These are phyloP conservation scores for Amanita subjunquillea DNA, from an alignment of 768 basidiomycete genomes.

Conservation along the genomic window DNA sequence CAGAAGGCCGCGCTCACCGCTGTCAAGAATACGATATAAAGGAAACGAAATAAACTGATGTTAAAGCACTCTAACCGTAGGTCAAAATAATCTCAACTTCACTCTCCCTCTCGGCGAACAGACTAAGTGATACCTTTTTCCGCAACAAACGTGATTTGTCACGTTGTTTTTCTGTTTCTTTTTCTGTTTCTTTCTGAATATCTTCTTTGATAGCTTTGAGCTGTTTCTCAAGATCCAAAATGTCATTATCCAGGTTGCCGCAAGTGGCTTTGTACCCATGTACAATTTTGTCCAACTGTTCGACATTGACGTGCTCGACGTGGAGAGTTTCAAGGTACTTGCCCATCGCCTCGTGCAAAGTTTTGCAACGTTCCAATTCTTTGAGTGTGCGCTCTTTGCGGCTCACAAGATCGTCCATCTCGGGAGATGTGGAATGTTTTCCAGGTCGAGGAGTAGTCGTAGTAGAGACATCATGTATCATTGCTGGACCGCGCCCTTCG, in stretches of 20 bases:
- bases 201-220: constrained; percentile 14
- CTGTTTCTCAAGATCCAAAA: constrained; percentile 18
- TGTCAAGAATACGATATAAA: constrained; percentile 11
- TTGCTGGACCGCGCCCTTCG: constrained; percentile 34
- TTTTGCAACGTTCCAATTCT: constrained; percentile 18
- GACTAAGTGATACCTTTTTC: constrained; percentile 19
- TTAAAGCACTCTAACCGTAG: constrained; percentile 22
- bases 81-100: constrained; percentile 27
- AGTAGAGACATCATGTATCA: constrained; percentile 35
- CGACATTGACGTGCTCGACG: constrained; percentile 14
- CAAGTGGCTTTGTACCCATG: constrained; percentile 22
- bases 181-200: constrained; percentile 14
- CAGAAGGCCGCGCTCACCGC: constrained; percentile 13
- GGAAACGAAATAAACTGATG: background rate
- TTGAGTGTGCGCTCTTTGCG: constrained; percentile 16
- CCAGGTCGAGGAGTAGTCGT: constrained; percentile 12
- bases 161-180: constrained; percentile 9
- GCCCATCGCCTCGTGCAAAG: constrained; percentile 18
- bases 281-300: constrained; percentile 18
- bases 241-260: constrained; percentile 21
- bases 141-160: constrained; percentile 16
- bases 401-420: constrained; percentile 14
- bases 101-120: constrained; percentile 25
- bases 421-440: constrained; percentile 15
- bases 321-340: constrained; percentile 24